Evolutionary conservation across 2,329 filamentous ascomycete species (phyloP).

Genomic region (Fusarium sp.): DNA sequence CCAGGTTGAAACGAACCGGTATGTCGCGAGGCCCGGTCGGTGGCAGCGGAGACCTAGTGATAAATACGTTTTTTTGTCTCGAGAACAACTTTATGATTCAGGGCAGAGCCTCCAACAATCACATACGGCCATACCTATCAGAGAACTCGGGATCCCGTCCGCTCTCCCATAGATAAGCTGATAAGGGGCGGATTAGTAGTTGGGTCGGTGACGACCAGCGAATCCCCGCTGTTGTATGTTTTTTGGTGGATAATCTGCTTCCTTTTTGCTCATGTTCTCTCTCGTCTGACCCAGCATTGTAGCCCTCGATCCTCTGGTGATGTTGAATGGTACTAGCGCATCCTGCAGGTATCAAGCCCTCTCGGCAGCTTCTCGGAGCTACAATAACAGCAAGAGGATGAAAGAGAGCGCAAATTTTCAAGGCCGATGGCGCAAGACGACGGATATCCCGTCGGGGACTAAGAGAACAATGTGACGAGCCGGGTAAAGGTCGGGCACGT

Average conservation of each 20-base stretch:
- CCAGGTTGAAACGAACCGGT: rapidly evolving
- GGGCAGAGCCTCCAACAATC: rapidly evolving
- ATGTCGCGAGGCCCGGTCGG: too few species aligned
- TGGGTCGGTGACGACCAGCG: background rate
- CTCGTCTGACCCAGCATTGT: rapidly evolving
- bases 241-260: background rate
- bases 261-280: background rate
- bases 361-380: background rate
- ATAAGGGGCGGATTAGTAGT: background rate
- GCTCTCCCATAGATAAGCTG: background rate
- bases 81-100: rapidly evolving
- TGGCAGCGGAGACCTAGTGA: too few species aligned
- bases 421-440: background rate
- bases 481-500: background rate
- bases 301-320: background rate
- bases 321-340: background rate
- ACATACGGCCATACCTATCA: background rate
- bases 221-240: background rate
- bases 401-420: background rate
- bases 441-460: background rate
- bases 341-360: background rate
- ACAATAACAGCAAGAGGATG: rapidly evolving
- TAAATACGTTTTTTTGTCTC: too few species aligned
- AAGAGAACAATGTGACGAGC: background rate
- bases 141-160: background rate